Evolutionary conservation across 768 basidiomycete genomes (phyloP).

Genomic region (Xerocomus spinulosus): DNA sequence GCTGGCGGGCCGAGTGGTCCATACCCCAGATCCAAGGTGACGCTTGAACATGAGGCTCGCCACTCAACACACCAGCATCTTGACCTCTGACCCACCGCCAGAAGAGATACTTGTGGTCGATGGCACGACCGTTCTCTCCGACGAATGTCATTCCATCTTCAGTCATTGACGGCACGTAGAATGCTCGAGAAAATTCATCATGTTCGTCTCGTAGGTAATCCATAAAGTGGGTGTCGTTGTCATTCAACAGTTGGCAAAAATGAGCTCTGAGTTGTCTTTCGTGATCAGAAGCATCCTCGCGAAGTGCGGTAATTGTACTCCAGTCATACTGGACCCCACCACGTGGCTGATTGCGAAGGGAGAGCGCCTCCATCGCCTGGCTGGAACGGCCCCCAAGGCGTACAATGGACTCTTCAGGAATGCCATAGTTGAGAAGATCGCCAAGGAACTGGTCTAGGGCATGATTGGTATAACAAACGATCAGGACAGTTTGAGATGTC

Average conservation of each 20-base stretch:
- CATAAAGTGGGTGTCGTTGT: conserved; percentile 31
- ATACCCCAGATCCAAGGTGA: conserved; percentile 38
- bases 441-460: conserved; percentile 66
- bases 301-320: conserved; percentile 16
- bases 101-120: conserved; percentile 42
- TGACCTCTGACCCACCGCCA: conserved; percentile 41
- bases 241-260: conserved; percentile 14
- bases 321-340: not conserved
- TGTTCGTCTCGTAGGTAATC: conserved; percentile 44
- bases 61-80: conserved; percentile 41
- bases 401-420: conserved; percentile 47
- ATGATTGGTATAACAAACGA: conserved; percentile 71
- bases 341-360: conserved; percentile 29
- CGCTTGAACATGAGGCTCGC: conserved; percentile 21
- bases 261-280: conserved; percentile 17
- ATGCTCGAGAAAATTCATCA: conserved; percentile 38
- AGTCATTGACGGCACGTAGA: conserved; percentile 35
- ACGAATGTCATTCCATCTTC: conserved; percentile 44
- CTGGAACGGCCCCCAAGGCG: conserved; percentile 56
- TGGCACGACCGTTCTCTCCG: conserved; percentile 36
- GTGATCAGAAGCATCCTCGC: conserved; percentile 33
- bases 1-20: conserved; percentile 26
- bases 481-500: conserved; percentile 47
- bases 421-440: conserved; percentile 53
- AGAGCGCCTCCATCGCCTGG: conserved; percentile 39